These are phyloP conservation scores for Thymus mandschuricus DNA, from an alignment of 257 asterid genomes.

Conservation along the genomic window DNA sequence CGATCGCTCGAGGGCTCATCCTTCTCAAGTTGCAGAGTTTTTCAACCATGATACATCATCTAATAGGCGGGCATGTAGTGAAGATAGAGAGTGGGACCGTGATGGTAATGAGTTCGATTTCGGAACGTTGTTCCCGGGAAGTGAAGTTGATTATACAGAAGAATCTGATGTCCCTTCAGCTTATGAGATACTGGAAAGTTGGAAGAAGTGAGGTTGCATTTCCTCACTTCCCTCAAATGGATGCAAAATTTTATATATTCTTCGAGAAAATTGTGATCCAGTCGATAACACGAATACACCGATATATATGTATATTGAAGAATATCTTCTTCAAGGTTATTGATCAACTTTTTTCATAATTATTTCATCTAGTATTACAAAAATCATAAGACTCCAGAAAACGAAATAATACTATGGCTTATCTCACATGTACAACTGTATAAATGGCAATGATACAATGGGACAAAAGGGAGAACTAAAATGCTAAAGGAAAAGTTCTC, in stretches of 20 bases:
- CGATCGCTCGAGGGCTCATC: constrained; percentile 10
- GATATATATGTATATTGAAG: too few relatives aligned
- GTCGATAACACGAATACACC: too few relatives aligned
- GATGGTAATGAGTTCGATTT: constrained; percentile 48
- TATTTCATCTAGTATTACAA: too few relatives aligned
- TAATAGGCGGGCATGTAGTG: constrained; percentile 21
- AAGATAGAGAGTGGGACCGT: constrained; percentile 30
- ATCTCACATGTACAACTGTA: neutral
- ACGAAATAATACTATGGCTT: too few relatives aligned
- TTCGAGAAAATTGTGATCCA: too few relatives aligned
- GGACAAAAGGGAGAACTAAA: neutral
- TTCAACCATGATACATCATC: constrained; percentile 30
- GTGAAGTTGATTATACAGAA: constrained; percentile 37
- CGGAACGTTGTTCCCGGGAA: constrained; percentile 35
- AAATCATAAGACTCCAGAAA: too few relatives aligned
- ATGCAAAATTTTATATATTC: too few relatives aligned
- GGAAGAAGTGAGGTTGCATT: constrained; percentile 49
- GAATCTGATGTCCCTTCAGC: constrained; percentile 64
- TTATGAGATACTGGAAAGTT: constrained; percentile 61
- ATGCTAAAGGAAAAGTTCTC: too few relatives aligned
- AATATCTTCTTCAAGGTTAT: too few relatives aligned
- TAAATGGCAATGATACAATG: neutral
- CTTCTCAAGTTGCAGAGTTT: constrained; percentile 23
- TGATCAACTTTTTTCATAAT: too few relatives aligned
- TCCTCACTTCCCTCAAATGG: neutral